Base-by-base conservation (phyloP, 768 basidiomycete genomes). In the Tylopilus subfusipes region DNA sequence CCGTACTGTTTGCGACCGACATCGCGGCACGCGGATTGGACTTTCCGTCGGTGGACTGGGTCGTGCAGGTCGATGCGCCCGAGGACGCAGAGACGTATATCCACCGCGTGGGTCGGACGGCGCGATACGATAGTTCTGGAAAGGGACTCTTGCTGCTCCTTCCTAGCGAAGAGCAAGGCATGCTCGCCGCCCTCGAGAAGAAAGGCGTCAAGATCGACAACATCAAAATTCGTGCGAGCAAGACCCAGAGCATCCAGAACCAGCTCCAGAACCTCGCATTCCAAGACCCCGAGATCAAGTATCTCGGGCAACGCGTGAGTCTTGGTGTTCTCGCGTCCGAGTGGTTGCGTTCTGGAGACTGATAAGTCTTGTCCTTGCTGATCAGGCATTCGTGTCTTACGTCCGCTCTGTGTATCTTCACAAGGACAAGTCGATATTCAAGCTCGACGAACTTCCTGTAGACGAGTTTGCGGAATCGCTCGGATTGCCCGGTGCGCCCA, bases 41-140 rank as follows among this genome's bases (percentile, higher is more conserved):
- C 72, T 99, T 99, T 72, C 96, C 97, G 5, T 81, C 90, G 0
- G 86, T 99, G 21, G 92, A 97, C 70, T 98, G 96, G 96, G 96
- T 99, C 2, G 67, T 99, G 27, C 96, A 99, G 68, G 75, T 94
- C 13, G 96, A 99, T 69, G 92, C 91, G 3, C 96, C 96, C 0
- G 96, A 99, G 72, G 96, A 99, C 64, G 93, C 88, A 6, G 94
- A 97, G 45, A 99, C 94, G 12, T 98, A 99, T 69, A 93, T 99
- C 38, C 96, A 99, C 68, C 85, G 96, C 29, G 95, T 99, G 2
- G 96, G 96, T 0, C 80, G 96, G 43, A 99, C 96, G 16, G 96
- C 96, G 42, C 77, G 96, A 46, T 98, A 98, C 65, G 87, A 95
- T 66, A 88, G 88, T 57, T 84, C 87, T 30, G 97, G 97, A 0